Evolutionary conservation across 2,329 filamentous ascomycete species (phyloP).

Genomic region (Scedosporium apiospermum): DNA sequence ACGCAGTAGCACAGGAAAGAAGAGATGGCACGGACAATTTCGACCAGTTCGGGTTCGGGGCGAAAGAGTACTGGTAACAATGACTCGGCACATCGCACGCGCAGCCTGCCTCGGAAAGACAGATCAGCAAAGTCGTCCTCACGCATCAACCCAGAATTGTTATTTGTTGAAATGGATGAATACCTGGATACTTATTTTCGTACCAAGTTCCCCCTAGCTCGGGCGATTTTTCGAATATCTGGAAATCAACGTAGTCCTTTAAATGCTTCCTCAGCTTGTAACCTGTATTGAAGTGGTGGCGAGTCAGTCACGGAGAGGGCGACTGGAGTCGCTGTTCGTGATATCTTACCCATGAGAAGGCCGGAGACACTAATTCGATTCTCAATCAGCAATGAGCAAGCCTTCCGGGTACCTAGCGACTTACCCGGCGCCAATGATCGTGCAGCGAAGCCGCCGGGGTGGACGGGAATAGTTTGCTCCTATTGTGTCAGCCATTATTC

Average conservation of each 20-base stretch:
- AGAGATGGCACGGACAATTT: constrained; percentile 14
- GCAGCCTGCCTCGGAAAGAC: constrained; percentile 15
- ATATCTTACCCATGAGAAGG: not conserved
- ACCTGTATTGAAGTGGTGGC: constrained; percentile 6
- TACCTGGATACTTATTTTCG: constrained; percentile 16
- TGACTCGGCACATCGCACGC: constrained; percentile 33
- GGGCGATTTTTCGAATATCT: constrained; percentile 12
- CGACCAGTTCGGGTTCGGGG: constrained; percentile 30
- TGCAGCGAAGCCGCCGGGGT: constrained; percentile 9
- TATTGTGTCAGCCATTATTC: not conserved
- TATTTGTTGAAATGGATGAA: constrained; percentile 24
- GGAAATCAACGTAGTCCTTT: constrained; percentile 12
- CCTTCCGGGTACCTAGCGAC: not conserved
- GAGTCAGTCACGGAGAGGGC: not conserved
- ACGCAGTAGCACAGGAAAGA: not conserved
- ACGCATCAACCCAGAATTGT: constrained; percentile 12
- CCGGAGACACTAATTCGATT: not conserved
- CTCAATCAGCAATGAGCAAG: not conserved
- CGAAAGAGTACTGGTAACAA: constrained; percentile 32
- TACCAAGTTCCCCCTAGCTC: constrained; percentile 13
- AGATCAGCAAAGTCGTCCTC: constrained; percentile 14
- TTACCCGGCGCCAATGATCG: constrained; percentile 13
- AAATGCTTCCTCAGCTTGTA: constrained; percentile 13
- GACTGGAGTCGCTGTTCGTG: not conserved
- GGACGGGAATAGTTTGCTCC: not conserved